Evolutionary conservation across 2,329 filamentous ascomycete species (phyloP).

Genomic region (Cryphonectria parasitica): DNA sequence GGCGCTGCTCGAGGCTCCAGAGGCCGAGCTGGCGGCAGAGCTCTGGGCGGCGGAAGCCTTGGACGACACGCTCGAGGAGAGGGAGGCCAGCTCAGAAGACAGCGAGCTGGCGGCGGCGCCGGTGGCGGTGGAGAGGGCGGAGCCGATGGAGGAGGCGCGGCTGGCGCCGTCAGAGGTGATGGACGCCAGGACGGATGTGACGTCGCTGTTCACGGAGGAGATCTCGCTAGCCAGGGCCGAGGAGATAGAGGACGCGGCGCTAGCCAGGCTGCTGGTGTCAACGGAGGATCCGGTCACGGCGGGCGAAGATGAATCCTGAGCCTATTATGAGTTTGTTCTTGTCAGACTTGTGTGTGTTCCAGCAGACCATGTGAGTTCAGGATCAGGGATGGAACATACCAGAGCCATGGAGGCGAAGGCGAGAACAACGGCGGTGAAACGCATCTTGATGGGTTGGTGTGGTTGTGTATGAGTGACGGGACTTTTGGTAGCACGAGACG

Average conservation of each 20-base stretch:
- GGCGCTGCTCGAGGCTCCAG: conserved; percentile 28
- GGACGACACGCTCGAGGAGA: conserved; percentile 27
- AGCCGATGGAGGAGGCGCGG: conserved; percentile 34
- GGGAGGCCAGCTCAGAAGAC: conserved; percentile 23
- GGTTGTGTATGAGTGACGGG: not conserved
- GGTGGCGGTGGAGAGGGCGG: conserved; percentile 36
- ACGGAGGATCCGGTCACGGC: not conserved
- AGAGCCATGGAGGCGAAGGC: conserved; percentile 37
- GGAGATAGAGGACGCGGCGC: not conserved
- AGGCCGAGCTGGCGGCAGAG: conserved; percentile 29
- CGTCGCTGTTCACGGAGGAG: conserved; percentile 11
- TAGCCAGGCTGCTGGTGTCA: conserved; percentile 12
- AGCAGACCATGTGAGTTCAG: not conserved
- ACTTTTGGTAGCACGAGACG: not conserved
- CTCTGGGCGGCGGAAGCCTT: conserved; percentile 23
- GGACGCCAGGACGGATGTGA: conserved; percentile 33
- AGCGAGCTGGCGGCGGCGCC: conserved; percentile 27
- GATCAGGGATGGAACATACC: conserved; percentile 1
- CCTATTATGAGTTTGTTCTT: not conserved
- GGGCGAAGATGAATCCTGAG: conserved; percentile 13
- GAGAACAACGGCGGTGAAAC: conserved; percentile 46
- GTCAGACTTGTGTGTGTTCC: not conserved
- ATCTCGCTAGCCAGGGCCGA: conserved; percentile 31
- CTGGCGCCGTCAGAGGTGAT: conserved; percentile 30
- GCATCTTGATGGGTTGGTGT: conserved; percentile 47